Evolutionary conservation across 768 basidiomycete genomes (phyloP), one percentile per base, ranked within the genome.

Genomic region (Trametes sanguinea): DNA sequence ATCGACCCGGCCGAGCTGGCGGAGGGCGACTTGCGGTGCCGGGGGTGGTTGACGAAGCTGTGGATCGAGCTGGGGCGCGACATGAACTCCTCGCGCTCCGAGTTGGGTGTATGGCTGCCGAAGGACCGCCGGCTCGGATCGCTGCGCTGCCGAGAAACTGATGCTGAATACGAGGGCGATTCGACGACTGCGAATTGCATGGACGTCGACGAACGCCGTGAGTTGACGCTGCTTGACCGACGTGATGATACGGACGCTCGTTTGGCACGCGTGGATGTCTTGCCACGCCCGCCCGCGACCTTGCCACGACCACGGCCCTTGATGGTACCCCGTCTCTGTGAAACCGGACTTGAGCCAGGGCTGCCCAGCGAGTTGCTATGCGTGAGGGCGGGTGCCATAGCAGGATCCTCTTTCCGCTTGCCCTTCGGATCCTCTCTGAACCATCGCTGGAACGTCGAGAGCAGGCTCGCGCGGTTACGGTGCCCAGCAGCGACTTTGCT

Each of bases 351-450:
- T 0, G 65, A 43, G 17, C 63, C 59, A 3, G 71, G 53, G 40
- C 64, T 64, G 27, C 54, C 56, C 16, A 62, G 61, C 29, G 62
- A 52, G 14, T 47, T 51, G 9, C 54, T 63, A 46, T 67, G 67
- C 0, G 54, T 42, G 1, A 67, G 64, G 3, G 59, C 62, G 27
- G 54, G 22, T 13, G 61, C 35, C 11, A 67, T 65, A 55, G 45
- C 71, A 45, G 55, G 64, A 27, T 67, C 65, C 50, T 71, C 86
- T 73, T 90, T 91, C 54, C 90, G 83, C 76, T 95, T 96, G 4
- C 93, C 88, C 71, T 92, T 94, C 65, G 83, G 81, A 65, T 95
- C 95, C 63, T 97, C 94, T 62, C 94, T 85, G 76, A 98, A 96
- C 92, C 95, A 94, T 63, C 88, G 81, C 47, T 92, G 84, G 76